A percentile compares a stretch with the other conserved stretches of the same genome.
These are phyloP conservation scores for Naematelia aurantialba DNA, from an alignment of 768 basidiomycete genomes.

Conservation along the genomic window DNA sequence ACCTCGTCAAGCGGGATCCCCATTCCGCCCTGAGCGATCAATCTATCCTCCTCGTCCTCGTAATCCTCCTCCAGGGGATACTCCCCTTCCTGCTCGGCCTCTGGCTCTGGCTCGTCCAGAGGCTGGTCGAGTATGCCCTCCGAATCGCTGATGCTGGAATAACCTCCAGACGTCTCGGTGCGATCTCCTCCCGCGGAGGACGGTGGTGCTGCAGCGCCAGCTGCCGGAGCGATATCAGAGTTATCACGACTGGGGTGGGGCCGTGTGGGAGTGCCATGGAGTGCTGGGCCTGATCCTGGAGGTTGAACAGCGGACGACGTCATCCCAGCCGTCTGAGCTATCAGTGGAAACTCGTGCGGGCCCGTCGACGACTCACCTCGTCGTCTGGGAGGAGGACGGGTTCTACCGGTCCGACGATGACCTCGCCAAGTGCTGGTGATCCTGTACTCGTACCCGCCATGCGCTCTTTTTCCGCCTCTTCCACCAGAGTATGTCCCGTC, in stretches of 20 bases:
- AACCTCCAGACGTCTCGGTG: constrained; percentile 36
- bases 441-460: background rate
- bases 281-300: constrained; percentile 68
- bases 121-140: constrained; percentile 50
- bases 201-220: constrained; percentile 33
- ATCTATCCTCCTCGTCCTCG: constrained; percentile 84
- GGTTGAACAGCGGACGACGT: constrained; percentile 89
- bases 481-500: background rate
- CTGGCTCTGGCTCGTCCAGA: constrained; percentile 66
- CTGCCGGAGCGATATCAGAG: constrained; percentile 47
- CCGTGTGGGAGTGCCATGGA: constrained; percentile 36
- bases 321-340: constrained; percentile 67
- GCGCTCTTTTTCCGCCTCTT: background rate
- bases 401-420: background rate
- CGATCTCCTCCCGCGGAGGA: constrained; percentile 20
- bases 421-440: background rate
- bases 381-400: background rate
- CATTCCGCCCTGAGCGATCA: constrained; percentile 85
- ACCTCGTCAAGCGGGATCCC: constrained; percentile 93
- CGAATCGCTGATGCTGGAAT: constrained; percentile 29
- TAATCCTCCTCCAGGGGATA: constrained; percentile 49
- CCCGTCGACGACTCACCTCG: background rate
- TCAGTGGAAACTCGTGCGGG: background rate
- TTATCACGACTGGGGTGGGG: constrained; percentile 52
- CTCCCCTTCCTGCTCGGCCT: constrained; percentile 57